These are phyloP conservation scores for Nothopassalora personata DNA, from an alignment of 2,329 filamentous ascomycete species.

Conservation along the genomic window DNA sequence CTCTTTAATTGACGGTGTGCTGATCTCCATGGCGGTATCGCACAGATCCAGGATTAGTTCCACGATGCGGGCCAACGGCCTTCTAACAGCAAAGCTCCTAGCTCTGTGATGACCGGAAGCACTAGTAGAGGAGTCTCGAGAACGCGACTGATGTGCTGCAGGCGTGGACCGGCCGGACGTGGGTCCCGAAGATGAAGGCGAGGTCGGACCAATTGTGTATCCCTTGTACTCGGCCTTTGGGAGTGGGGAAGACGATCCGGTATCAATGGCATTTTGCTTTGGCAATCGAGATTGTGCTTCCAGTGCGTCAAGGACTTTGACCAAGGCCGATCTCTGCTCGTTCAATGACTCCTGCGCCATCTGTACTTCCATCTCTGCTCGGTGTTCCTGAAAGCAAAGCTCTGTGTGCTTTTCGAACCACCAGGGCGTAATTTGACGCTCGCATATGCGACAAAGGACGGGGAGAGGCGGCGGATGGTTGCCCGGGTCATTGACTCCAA, in stretches of 20 bases:
- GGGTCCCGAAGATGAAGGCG: constrained; percentile 62
- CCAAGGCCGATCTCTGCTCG: constrained; percentile 90
- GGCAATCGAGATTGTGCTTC: constrained; percentile 69
- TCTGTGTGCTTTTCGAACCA: constrained; percentile 99
- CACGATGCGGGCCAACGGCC: constrained; percentile 87
- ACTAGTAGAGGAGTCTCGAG: constrained; percentile 59
- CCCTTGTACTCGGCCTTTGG: constrained; percentile 74
- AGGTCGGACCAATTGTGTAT: constrained; percentile 67
- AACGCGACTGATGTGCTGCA: constrained; percentile 59
- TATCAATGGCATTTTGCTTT: constrained; percentile 51
- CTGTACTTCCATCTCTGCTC: constrained; percentile 96
- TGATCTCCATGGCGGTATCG: constrained; percentile 92
- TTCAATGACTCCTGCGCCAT: constrained; percentile 87
- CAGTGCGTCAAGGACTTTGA: constrained; percentile 87
- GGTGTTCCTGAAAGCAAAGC: constrained; percentile 89
- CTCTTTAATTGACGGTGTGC: constrained; percentile 88
- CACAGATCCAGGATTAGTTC: constrained; percentile 92
- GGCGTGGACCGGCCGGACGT: constrained; percentile 67
- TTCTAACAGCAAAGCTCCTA: constrained; percentile 83
- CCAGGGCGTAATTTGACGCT: constrained; percentile 95
- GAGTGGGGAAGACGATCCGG: constrained; percentile 26
- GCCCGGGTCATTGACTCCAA: constrained; percentile 66
- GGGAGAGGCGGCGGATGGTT: constrained; percentile 75
- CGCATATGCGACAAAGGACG: constrained; percentile 92
- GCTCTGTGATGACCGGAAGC: constrained; percentile 75